These are phyloP conservation scores for Colletotrichum navitas DNA, from an alignment of 2,329 filamentous ascomycete species.

Conservation along the genomic window DNA sequence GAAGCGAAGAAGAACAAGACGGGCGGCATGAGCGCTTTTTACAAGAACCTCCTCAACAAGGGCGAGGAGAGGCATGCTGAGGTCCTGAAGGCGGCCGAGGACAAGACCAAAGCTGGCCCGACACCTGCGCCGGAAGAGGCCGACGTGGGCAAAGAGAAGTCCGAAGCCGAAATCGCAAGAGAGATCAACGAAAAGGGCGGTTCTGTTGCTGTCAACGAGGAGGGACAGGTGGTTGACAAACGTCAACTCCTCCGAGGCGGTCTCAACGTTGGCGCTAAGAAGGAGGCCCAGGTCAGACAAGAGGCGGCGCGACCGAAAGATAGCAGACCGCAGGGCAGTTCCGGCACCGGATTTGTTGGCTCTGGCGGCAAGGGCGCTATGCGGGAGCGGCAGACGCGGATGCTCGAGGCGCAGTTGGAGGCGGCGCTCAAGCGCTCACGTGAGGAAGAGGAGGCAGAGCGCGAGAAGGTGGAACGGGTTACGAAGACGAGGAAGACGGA, in stretches of 20 bases:
- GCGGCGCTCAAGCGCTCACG: conserved; percentile 78
- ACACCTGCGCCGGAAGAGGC: conserved; percentile 47
- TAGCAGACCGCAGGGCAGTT: conserved; percentile 27
- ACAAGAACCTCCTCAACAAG: conserved; percentile 78
- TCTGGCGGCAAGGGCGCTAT: conserved; percentile 72
- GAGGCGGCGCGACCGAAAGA: conserved; percentile 44
- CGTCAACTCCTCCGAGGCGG: conserved; percentile 82
- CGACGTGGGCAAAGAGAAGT: conserved; percentile 60
- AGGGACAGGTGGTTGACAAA: conserved; percentile 87
- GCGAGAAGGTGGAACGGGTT: conserved; percentile 71
- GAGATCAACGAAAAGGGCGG: conserved; percentile 74
- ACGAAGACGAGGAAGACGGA: conserved; percentile 84
- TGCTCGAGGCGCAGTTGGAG: conserved; percentile 84
- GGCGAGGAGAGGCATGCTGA: conserved; percentile 78
- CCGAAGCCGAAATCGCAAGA: conserved; percentile 73
- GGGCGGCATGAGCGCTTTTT: conserved; percentile 83
- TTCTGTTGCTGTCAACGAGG: conserved; percentile 79
- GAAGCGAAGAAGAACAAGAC: conserved; percentile 74
- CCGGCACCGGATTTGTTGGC: conserved; percentile 55
- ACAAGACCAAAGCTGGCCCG: conserved; percentile 59
- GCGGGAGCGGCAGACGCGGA: conserved; percentile 80
- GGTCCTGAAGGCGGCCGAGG: conserved; percentile 75
- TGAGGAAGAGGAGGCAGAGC: conserved; percentile 74
- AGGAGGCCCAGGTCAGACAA: conserved; percentile 60
- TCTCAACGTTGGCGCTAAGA: conserved; percentile 77